Base-by-base conservation (phyloP, 352 stramenopile genomes). In the Pythium phragmitis region DNA sequence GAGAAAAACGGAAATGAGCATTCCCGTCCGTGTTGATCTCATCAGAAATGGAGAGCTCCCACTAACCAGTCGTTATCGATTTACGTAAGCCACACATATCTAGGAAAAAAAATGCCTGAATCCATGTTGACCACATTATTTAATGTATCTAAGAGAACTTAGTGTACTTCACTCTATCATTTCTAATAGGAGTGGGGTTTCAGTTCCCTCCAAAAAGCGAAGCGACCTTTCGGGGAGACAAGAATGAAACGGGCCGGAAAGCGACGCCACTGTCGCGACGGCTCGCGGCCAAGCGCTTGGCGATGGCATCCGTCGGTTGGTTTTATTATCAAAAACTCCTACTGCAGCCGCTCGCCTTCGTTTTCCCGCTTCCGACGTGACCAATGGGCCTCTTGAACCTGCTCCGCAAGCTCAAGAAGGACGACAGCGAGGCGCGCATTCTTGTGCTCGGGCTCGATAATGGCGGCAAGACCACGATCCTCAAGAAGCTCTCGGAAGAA, bases 401-500 rank as follows among this genome's bases (percentile, higher is more conserved):
- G 56, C 76, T 98, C 42, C 88, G 94, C 36, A 99, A 99, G 82
- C 88, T 99, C 55, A 98, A 98, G 81, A 96, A 95, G 67, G 85
- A 91, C 53, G 93, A 98, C 68, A 92, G 94, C 63, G 96, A 98
- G 71, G 91, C 92, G 39, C 83, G 95, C 50, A 94, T 99, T 68
- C 81, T 99, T 42, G 94, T 99, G 50, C 80, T 98, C 21, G 95
- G 95, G 13, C 81, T 99, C 23, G 96, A 98, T 80, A 98, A 98
- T 72, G 91, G 89, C 41, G 96, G 96, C 57, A 98, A 99, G 79
- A 99, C 95, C 11, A 98, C 94, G 28, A 98, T 98, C 69, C 80
- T 99, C 30, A 99, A 98, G 85, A 98, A 98, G 69, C 85, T 99
- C 49, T 96, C 83, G 46, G 92, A 98, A 62, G 94, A 99, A 65